Evolutionary conservation across 768 basidiomycete species (phyloP), one percentile per base, ranked within the genome.

Genomic region (Trametes sanguinea): DNA sequence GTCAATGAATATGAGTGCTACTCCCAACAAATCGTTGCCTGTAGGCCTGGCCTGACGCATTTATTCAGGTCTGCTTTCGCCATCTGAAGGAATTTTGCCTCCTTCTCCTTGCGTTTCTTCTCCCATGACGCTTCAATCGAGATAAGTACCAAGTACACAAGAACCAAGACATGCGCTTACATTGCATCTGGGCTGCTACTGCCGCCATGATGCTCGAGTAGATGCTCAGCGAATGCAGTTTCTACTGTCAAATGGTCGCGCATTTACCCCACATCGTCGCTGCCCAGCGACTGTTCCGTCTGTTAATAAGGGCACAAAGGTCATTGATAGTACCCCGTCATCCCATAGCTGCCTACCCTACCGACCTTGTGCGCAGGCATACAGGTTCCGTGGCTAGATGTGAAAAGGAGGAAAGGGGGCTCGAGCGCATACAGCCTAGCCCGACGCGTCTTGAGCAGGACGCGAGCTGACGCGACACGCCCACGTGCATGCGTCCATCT

Each of bases 71-170:
- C 68, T 2, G 42, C 32, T 39, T 65, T 65, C 0, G 67, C 63
- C 0, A 30, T 14, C 2, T 64, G 52, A 2, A 73, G 37, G 54
- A 67, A 72, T 51, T 54, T 68, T 4, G 63, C 35, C 62, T 73
- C 71, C 44, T 66, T 68, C 14, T 72, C 72, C 46, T 65, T 65
- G 39, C 65, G 62, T 45, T 71, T 73, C 61, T 73, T 73, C 60
- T 73, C 68, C 68, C 67, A 69, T 4, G 68, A 65, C 6, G 57
- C 71, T 73, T 35, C 30, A 22, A 33, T 6, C 14, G 16, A n/a
- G 10, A 33, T 11, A 37, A 6, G 35, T 43, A 17, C 37, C 22
- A 22, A 7, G n/a, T 8, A 33, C n/a, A 14, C 30, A 29, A n/a
- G 45, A 51, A 13, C n/a, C 48, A 30, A 32, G 65, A 60, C 60